Evolutionary conservation across 164 flowering plant genomes (phyloP).

Genomic region (Kalanchoe fedtschenkoi): DNA sequence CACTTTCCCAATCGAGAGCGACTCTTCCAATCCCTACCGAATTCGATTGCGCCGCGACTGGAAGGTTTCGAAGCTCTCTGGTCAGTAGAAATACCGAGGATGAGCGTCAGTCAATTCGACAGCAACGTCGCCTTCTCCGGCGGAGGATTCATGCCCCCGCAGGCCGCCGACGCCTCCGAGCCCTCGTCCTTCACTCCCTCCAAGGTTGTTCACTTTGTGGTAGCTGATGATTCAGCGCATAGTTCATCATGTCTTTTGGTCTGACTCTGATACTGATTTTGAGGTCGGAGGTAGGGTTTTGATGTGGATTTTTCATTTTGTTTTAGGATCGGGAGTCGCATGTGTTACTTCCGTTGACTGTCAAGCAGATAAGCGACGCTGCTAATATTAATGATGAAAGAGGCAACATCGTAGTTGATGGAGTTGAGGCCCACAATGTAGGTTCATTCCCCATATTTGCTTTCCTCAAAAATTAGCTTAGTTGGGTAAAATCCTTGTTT

Average conservation of each 20-base stretch:
- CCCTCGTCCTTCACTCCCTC: constrained; percentile 34
- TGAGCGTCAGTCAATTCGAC: constrained; percentile 58
- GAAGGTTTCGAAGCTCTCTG: background rate
- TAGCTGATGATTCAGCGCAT: no score
- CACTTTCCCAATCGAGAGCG: background rate
- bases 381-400: constrained; percentile 37
- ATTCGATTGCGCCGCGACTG: background rate
- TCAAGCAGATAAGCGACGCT: constrained; percentile 67
- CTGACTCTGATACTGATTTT: background rate
- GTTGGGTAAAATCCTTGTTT: no score
- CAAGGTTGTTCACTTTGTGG: constrained; percentile 26
- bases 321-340: constrained; percentile 55
- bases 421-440: constrained; percentile 66
- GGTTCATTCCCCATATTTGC: no score
- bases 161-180: constrained; percentile 53
- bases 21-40: background rate
- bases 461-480: no score
- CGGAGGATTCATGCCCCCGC: constrained; percentile 95
- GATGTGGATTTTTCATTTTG: background rate
- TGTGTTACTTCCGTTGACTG: constrained; percentile 66
- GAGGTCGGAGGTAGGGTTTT: background rate
- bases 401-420: constrained; percentile 51
- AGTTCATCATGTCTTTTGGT: background rate
- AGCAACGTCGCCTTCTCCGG: constrained; percentile 82
- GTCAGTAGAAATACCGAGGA: no score